Evolutionary conservation across 129 eudicot species (phyloP).

Genomic region (Escallonia rubra): DNA sequence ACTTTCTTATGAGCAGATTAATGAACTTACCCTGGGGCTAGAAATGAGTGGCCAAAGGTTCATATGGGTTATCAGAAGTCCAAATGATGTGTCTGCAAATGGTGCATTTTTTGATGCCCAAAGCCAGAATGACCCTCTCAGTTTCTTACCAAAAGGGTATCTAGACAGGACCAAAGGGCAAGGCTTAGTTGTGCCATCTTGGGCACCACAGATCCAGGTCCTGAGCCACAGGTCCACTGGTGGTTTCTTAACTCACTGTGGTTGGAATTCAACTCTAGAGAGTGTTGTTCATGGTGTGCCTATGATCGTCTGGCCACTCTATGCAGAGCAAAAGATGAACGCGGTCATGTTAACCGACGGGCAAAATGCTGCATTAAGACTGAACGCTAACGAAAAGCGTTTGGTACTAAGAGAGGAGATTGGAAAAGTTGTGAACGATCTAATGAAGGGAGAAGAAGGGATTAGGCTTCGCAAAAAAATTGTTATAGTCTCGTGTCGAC

Average conservation of each 20-base stretch:
- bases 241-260: conserved; percentile 43
- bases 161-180: conserved; percentile 11
- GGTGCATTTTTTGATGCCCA: conserved; percentile 28
- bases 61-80: conserved; percentile 43
- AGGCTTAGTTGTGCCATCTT: conserved; percentile 29
- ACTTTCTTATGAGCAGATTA: conserved; percentile 28
- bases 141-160: conserved; percentile 36
- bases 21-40: conserved; percentile 38
- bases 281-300: conserved; percentile 43
- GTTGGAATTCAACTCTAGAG: conserved; percentile 49
- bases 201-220: conserved; percentile 45
- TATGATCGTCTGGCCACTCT: conserved; percentile 48
- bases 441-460: conserved; percentile 35
- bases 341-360: conserved; percentile 28
- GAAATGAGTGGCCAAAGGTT: conserved; percentile 41
- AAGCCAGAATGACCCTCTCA: conserved; percentile 26
- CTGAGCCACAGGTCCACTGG: conserved; percentile 30
- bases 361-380: conserved; percentile 27
- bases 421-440: not conserved
- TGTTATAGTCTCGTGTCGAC: no score
- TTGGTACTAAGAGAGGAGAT: conserved; percentile 13
- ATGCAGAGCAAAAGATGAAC: conserved; percentile 44
- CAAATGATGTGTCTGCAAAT: conserved; percentile 22
- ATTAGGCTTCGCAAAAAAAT: conserved; percentile 18
- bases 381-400: conserved; percentile 14